Percentiles rank a stretch among this genome's conserved stretches.
These are phyloP conservation scores for Sporisorium scitamineum DNA, from an alignment of 1,284 basidiomycete species.

Conservation along the genomic window DNA sequence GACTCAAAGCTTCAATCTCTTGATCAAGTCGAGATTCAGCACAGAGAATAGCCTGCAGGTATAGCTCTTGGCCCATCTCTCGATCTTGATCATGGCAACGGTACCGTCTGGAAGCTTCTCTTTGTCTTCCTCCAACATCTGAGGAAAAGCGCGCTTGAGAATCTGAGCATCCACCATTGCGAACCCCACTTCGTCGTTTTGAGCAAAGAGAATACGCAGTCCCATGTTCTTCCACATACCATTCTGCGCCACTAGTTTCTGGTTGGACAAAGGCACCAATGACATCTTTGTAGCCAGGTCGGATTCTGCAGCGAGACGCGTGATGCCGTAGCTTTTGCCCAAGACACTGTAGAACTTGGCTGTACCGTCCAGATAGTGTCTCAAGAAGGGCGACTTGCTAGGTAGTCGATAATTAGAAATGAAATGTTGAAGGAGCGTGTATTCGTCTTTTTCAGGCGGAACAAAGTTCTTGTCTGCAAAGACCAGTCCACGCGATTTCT, in stretches of 20 bases:
- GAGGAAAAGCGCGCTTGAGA: conserved; percentile 9
- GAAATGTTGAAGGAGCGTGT: not conserved
- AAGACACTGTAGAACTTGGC: not conserved
- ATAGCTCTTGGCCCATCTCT: not conserved
- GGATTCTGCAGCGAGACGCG: not conserved
- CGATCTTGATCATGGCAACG: conserved; percentile 4
- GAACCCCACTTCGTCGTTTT: not conserved
- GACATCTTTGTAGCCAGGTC: not conserved
- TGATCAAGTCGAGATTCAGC: not conserved
- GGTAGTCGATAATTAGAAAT: not conserved
- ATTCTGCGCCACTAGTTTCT: not conserved
- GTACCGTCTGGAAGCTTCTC: not conserved
- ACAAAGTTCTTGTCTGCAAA: no score
- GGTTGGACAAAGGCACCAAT: not conserved
- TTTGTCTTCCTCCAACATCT: not conserved
- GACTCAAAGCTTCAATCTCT: no score
- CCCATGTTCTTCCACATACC: not conserved
- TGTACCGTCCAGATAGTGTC: not conserved
- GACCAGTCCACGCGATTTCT: not conserved
- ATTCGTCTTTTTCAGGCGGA: not conserved
- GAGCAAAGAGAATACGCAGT: conserved; percentile 6
- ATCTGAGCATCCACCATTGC: conserved; percentile 5
- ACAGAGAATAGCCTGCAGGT: conserved; percentile 6
- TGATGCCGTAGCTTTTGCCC: no score
- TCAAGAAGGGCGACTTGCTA: no score